Conservation (phyloP, 2,329 filamentous ascomycete species). For the Pyricularia pennisetigena region DNA sequence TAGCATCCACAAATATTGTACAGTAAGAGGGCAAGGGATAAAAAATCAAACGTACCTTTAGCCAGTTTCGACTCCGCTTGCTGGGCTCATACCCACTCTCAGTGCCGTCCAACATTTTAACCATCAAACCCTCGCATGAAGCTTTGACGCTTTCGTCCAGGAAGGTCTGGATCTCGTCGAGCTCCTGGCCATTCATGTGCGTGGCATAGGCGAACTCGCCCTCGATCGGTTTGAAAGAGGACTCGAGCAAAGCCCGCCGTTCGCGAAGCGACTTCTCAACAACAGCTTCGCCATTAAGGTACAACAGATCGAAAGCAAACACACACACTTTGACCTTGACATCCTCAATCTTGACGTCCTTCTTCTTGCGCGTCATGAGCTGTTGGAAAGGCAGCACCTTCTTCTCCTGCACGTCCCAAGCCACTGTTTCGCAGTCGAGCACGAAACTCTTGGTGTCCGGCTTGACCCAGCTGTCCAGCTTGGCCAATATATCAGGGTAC, state of each 20-base stretch:
- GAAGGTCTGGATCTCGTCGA: slow-evolving; percentile 88
- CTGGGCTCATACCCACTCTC: slow-evolving; percentile 95
- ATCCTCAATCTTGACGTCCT: slow-evolving; percentile 91
- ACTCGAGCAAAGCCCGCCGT: slow-evolving; percentile 63
- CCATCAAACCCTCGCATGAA: slow-evolving; percentile 95
- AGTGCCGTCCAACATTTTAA: slow-evolving; percentile 93
- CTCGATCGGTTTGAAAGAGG: slow-evolving; percentile 67
- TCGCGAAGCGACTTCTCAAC: slow-evolving; percentile 83
- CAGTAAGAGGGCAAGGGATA: background rate
- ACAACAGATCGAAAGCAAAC: slow-evolving; percentile 91
- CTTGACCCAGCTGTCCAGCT: slow-evolving; percentile 84
- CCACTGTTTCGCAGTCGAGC: slow-evolving; percentile 95
- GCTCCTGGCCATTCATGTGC: slow-evolving; percentile 73
- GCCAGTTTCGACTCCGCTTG: slow-evolving; percentile 94
- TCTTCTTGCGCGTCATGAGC: slow-evolving; percentile 94
- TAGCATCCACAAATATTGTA: background rate
- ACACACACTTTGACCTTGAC: slow-evolving; percentile 96
- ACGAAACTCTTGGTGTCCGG: slow-evolving; percentile 88
- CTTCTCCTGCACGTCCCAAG: slow-evolving; percentile 91
- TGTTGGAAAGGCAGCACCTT: slow-evolving; percentile 96
- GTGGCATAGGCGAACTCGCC: slow-evolving; percentile 90
- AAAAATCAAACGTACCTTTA: slow-evolving; percentile 54
- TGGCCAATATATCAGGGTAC: slow-evolving; percentile 89
- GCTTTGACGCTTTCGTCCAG: slow-evolving; percentile 93
- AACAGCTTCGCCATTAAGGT: slow-evolving; percentile 81